Evolutionary conservation across 495 filamentous ascomycete genomes (phyloP), one percentile per base, ranked within the genome.

Genomic region (Melanomma pulvis-pyrius): DNA sequence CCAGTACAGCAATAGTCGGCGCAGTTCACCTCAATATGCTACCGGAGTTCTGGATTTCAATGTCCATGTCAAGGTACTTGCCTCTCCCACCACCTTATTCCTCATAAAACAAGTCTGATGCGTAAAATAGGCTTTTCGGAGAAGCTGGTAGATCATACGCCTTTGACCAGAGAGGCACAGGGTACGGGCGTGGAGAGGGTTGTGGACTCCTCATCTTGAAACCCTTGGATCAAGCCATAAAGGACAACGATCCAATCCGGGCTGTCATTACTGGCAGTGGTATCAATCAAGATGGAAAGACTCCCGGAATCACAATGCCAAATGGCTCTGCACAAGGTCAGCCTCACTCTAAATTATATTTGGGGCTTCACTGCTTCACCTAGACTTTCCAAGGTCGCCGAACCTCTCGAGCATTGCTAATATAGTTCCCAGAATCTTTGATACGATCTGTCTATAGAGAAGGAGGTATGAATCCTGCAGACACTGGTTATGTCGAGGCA

Each of bases 241-340:
- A 63, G 28, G 76, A 81, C 32, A 77, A 76, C 17, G 79, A 85
- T 72, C 69, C 74, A 0, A 79, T 86, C 28, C 76, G 80, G 0
- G 80, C 79, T 0, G 71, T 81, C 1, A 79, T 84, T 29, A 71
- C 75, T 32, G 72, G 72, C 12, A 73, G 75, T 0, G 78, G 67
- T 7, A 28, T 62, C 29, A 81, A 81, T 61, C 54, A 58, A 41
- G 59, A 67, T 36, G 63, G 68, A 17, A 26, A 50, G 4, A 65
- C 62, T 13, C 49, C 41, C 5, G 56, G 57, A 21, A 71, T 71
- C 28, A 71, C 68, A 2, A 44, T 53, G 32, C 68, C 68, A 22
- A 67, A 57, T 26, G 34, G 28, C 4, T n/a, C 15, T 4, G 41
- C 63, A 6, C 68, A 71, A 50, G 63, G 22, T 51, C 12, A 32